Conservation (phyloP, 148 eudicot genomes). For the Rhododendron henanense region DNA sequence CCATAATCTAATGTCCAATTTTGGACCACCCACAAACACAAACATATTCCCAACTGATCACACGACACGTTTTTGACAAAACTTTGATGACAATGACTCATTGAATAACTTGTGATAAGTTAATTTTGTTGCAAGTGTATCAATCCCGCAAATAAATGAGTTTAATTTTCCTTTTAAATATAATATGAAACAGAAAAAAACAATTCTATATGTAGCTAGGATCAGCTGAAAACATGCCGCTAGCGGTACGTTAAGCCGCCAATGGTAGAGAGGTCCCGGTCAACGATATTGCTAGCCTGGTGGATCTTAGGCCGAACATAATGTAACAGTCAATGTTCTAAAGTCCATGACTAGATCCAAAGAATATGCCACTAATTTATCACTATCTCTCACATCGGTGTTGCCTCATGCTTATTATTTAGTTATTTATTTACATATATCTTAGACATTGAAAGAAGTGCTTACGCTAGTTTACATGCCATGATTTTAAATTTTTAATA, state of each 20-base stretch:
- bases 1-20: not conserved
- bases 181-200: too few species aligned
- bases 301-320: not conserved
- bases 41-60: not conserved
- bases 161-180: too few species aligned
- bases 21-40: not conserved
- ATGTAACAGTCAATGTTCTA: not conserved
- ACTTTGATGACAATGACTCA: not conserved
- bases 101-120: not conserved
- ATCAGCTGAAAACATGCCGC: not conserved
- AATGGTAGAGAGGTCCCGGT: not conserved
- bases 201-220: too few species aligned
- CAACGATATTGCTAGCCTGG: not conserved
- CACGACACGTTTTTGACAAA: not conserved
- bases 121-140: not conserved
- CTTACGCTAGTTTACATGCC: not conserved
- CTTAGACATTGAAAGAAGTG: not conserved
- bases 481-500: too few species aligned
- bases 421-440: not conserved
- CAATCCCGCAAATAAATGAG: not conserved
- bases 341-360: not conserved
- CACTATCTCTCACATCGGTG: not conserved
- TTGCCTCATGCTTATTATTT: not conserved
- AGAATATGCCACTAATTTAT: not conserved
- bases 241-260: not conserved